A percentile compares a stretch with the other conserved stretches of the same genome.
phyloP scores from a whole-genome alignment of 257 asterid genomes.

The Petunia secreta region DNA sequence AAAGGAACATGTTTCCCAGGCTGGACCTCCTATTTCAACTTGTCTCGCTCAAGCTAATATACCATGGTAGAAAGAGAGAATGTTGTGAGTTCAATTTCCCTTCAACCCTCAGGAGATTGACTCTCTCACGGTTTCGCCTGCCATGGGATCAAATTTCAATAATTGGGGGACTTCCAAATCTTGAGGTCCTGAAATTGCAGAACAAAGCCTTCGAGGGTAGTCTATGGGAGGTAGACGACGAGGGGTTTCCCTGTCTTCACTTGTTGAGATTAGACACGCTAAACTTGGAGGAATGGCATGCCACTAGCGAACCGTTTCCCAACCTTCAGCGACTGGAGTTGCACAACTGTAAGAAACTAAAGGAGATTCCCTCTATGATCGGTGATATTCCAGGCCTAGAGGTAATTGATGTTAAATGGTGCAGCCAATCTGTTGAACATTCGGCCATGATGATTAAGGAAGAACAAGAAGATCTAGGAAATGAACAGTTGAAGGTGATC shows the following conservation, averaged over 20 bases:
- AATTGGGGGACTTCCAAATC: constrained; percentile 19
- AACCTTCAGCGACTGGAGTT: constrained; percentile 25
- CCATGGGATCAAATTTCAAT: constrained; percentile 24
- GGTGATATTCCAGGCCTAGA: neutral
- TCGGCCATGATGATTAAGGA: constrained; percentile 23
- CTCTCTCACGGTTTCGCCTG: neutral
- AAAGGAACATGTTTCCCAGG: neutral
- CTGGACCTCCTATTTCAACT: neutral
- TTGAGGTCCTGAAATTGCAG: constrained; percentile 17
- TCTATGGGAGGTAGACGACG: neutral
- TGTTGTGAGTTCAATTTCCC: constrained; percentile 19
- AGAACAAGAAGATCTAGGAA: constrained; percentile 21
- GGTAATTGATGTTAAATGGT: constrained; percentile 12
- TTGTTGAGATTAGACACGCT: neutral
- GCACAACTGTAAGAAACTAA: constrained; percentile 9
- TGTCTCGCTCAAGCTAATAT: neutral
- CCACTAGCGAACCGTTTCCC: constrained; percentile 6
- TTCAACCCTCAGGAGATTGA: neutral
- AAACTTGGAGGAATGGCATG: constrained; percentile 18
- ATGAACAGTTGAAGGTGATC: constrained; percentile 23
- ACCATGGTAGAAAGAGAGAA: too few relatives aligned
- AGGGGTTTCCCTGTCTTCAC: constrained; percentile 24
- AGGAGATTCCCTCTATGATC: neutral
- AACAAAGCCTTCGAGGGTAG: neutral
- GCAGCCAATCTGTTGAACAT: neutral